Evolutionary conservation across 768 basidiomycete species (phyloP), one percentile per base, ranked within the genome.

Genomic region (Lentinula detonsa): DNA sequence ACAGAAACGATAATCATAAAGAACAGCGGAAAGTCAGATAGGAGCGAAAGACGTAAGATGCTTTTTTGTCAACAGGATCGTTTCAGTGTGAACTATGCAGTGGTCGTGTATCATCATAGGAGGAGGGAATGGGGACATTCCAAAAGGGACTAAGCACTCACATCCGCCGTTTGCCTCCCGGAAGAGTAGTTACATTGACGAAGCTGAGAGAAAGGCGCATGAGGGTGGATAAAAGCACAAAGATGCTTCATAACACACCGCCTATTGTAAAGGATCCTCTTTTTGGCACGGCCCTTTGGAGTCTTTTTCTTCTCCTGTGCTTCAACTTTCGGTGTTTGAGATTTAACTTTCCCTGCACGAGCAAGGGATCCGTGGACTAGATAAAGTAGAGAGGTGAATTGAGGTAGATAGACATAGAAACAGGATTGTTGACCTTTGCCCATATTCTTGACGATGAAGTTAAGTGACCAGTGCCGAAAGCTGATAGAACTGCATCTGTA

Each of bases 271-370:
- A 93, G 79, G 10, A 35, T 59, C 65, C 93, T 84, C 85, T 98
- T 98, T 90, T 96, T 97, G 64, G 96, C 96, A 73, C 96, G 93
- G 65, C 96, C 96, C 79, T 90, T 96, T 61, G 93, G 93, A 42
- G 80, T 86, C 88, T 98, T 98, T 90, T 95, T 95, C 90, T 97
- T 98, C 82, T 98, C 96, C 81, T 96, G 93, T 76, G 89, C 87
- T 72, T 97, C 96, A 72, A 97, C 96, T 81, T 98, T 98, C 71
- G 95, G 95, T 71, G 90, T 92, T 80, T 95, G 93, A 69, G 91
- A 93, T 81, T 94, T 97, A 84, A 98, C 96, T 86, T 98, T 98
- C 76, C 95, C 95, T 75, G 95, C 95, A 84, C 95, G 95, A 80
- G 95, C 95, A 81, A 96, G 94, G 75, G 95, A 98, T 76, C 95